Percentiles rank a stretch among this genome's conserved stretches.
phyloP scores from a whole-genome alignment of 768 basidiomycete genomes.

The Termitomyces heimii region DNA sequence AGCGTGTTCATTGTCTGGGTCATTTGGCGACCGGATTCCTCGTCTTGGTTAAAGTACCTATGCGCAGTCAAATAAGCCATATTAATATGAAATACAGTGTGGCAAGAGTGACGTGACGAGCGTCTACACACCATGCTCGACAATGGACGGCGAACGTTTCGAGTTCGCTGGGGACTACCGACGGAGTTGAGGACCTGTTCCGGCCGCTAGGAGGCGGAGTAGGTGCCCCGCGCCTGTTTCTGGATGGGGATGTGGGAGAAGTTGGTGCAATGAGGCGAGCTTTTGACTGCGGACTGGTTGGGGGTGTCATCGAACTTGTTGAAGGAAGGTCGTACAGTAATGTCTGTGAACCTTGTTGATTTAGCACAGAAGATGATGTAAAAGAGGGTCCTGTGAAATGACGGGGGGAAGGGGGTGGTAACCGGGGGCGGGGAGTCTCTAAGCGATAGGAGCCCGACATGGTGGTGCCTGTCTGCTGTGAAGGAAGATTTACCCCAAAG shows the following conservation, averaged over 20 bases:
- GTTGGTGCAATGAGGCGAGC: constrained; percentile 43
- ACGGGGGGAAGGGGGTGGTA: constrained; percentile 50
- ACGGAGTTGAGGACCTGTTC: constrained; percentile 65
- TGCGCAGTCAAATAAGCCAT: neutral
- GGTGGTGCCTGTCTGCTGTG: constrained; percentile 5
- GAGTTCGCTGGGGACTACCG: constrained; percentile 61
- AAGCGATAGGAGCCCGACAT: constrained; percentile 64
- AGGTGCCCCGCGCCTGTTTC: constrained; percentile 46
- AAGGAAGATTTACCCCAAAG: neutral
- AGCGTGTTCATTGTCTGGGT: constrained; percentile 76
- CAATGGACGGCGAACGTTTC: constrained; percentile 77
- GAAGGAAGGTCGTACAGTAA: constrained; percentile 77
- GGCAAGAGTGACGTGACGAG: neutral
- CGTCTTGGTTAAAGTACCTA: constrained; percentile 85
- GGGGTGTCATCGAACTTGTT: constrained; percentile 49
- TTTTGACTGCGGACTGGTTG: constrained; percentile 45
- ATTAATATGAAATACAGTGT: neutral
- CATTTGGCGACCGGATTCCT: constrained; percentile 72
- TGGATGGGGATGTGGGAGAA: constrained; percentile 49
- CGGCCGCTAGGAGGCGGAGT: constrained; percentile 54
- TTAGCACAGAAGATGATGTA: constrained; percentile 36
- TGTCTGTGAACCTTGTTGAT: constrained; percentile 44
- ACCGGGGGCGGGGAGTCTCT: constrained; percentile 57
- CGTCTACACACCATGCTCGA: constrained; percentile 58
- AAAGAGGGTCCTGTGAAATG: constrained; percentile 44